phyloP scores from a whole-genome alignment of 768 basidiomycete species.

The Mycena pura region DNA sequence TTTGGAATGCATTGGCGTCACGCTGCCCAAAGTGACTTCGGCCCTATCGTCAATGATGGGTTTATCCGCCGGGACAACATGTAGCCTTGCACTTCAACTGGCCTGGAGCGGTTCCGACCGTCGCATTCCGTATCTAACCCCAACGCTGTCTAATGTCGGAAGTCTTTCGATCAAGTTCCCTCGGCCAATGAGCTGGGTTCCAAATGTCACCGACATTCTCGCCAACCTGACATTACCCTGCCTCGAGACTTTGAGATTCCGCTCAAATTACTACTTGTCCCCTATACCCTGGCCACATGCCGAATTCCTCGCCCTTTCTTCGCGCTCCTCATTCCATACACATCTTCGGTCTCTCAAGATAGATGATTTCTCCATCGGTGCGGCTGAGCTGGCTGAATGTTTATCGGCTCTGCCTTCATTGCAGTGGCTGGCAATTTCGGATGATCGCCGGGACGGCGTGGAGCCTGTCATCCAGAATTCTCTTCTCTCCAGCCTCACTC shows the following conservation, averaged over 20 bases:
- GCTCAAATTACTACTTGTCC: slow-evolving; percentile 7
- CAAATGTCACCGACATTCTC: slow-evolving; percentile 15
- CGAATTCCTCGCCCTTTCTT: slow-evolving; percentile 13
- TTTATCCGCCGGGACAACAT: neutral
- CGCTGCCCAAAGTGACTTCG: slow-evolving; percentile 5
- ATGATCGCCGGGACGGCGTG: slow-evolving; percentile 8
- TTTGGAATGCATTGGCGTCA: slow-evolving; percentile 17
- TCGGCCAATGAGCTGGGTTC: slow-evolving; percentile 4
- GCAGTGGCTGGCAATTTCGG: slow-evolving; percentile 11
- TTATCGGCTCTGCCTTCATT: slow-evolving; percentile 11
- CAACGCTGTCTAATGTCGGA: slow-evolving; percentile 8
- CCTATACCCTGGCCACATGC: slow-evolving; percentile 13
- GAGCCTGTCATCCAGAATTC: slow-evolving; percentile 9
- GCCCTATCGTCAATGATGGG: neutral
- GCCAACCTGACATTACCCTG: slow-evolving; percentile 11
- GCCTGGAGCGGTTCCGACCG: slow-evolving; percentile 10
- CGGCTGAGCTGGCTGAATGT: slow-evolving; percentile 15
- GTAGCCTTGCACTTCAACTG: slow-evolving; percentile 15
- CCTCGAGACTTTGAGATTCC: slow-evolving; percentile 8
- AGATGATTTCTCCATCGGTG: slow-evolving; percentile 9
- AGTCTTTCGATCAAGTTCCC: slow-evolving; percentile 10
- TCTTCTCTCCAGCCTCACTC: slow-evolving; percentile 10
- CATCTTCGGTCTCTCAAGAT: slow-evolving; percentile 10
- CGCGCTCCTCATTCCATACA: slow-evolving; percentile 10
- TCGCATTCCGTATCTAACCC: slow-evolving; percentile 14